phyloP scores from a whole-genome alignment of 2,329 filamentous ascomycete species.

The Diaporthe destruens region DNA sequence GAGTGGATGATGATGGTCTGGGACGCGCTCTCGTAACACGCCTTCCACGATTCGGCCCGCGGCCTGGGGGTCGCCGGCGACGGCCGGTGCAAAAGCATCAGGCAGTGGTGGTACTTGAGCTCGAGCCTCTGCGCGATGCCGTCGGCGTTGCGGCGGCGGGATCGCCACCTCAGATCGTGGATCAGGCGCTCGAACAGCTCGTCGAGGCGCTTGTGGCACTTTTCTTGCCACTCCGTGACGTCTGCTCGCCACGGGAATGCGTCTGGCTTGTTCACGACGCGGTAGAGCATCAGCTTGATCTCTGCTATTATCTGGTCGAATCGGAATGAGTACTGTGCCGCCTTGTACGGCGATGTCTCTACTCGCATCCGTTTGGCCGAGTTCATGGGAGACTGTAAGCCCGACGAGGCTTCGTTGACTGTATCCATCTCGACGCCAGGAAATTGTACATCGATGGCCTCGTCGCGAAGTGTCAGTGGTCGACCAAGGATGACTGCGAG shows the following conservation, averaged over 20 bases:
- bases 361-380: conserved; percentile 45
- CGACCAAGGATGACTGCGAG: conserved; percentile 46
- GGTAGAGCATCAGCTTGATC: conserved; percentile 42
- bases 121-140: conserved; percentile 46
- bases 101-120: conserved; percentile 50
- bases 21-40: conserved; percentile 48
- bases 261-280: conserved; percentile 45
- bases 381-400: neutral
- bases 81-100: conserved; percentile 49
- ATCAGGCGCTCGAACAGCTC: conserved; percentile 31
- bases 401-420: neutral
- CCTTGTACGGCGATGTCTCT: conserved; percentile 41
- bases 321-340: conserved; percentile 41
- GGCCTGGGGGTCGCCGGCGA: conserved; percentile 48
- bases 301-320: conserved; percentile 42
- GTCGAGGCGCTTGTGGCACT: conserved; percentile 43
- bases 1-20: conserved; percentile 48
- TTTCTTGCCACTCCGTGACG: conserved; percentile 43
- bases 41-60: conserved; percentile 44
- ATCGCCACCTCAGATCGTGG: conserved; percentile 8
- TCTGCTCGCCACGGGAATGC: conserved; percentile 47
- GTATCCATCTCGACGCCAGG: conserved; percentile 1
- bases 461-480: conserved; percentile 47
- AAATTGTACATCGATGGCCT: conserved; percentile 23
- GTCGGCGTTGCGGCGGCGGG: conserved; percentile 40